Percentiles rank a stretch among this genome's conserved stretches.
Conservation (phyloP, 345 rosid genomes). For the Gossypium arboreum region DNA sequence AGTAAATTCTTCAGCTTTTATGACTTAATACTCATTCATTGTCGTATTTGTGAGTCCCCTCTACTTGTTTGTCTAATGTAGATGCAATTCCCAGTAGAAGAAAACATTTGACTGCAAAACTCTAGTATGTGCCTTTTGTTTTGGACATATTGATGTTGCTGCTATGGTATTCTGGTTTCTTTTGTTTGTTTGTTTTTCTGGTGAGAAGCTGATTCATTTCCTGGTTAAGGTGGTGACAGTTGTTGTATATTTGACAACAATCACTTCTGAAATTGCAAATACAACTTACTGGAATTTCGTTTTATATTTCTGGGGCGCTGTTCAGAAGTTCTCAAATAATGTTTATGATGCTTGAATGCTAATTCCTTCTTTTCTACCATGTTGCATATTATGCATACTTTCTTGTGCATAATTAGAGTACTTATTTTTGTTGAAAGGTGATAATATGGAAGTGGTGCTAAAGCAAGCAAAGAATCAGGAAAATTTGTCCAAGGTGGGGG, state of each 20-base stretch:
- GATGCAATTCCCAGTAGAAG: constrained; percentile 17
- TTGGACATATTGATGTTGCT: constrained; percentile 24
- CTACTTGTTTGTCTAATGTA: constrained; percentile 28
- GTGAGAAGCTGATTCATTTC: constrained; percentile 15
- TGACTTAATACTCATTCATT: constrained; percentile 24
- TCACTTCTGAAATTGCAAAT: constrained; percentile 13
- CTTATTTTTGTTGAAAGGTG: background rate
- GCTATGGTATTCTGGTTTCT: constrained; percentile 21
- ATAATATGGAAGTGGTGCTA: background rate
- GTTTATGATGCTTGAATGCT: constrained; percentile 4
- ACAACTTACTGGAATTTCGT: constrained; percentile 16
- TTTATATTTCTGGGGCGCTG: background rate
- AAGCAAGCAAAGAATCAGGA: constrained; percentile 14
- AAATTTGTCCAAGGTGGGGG: background rate
- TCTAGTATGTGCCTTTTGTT: constrained; percentile 21
- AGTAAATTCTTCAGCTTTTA: constrained; percentile 22
- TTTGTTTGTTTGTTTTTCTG: background rate
- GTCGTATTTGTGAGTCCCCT: constrained; percentile 27
- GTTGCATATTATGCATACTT: background rate
- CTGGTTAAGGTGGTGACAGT: constrained; percentile 18
- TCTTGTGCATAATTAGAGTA: background rate
- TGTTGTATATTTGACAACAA: constrained; percentile 27
- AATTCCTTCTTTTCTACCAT: background rate
- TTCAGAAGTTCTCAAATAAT: background rate
- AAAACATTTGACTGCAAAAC: constrained; percentile 24